Evolutionary conservation across 2,329 filamentous ascomycete species (phyloP), one percentile per base, ranked within the genome.

Genomic region (Tolypocladium ovalisporum): DNA sequence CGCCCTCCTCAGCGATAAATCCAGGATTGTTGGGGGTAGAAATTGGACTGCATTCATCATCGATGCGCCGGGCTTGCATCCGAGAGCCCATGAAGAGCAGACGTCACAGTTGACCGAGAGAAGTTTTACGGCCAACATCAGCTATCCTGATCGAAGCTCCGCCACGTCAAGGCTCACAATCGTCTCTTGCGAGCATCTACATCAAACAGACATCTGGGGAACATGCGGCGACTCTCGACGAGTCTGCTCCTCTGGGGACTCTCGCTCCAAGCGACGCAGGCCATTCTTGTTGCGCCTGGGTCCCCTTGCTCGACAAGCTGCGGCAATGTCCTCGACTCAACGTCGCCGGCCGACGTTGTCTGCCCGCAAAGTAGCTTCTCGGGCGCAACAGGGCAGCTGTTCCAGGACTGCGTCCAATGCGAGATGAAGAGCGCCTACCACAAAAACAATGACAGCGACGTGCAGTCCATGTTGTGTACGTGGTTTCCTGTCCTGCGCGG

Each of bases 401-500:
- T 77, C 61, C 67, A 79, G 62, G 69, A 71, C 24, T 85, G 82
- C 62, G 65, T 83, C 51, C 65, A 72, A 40, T 85, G 82, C 67
- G 75, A 84, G 62, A 64, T 77, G 34, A 66, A 64, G 1, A 86
- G 83, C 67, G 67, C 70, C 5, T 83, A 72, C 17, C 78, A 60
- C n/a, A 63, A 69, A 7, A 65, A 70, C 22, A 74, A 73, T 17
- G 62, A 76, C 57, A 79, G 81, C 1, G 83, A 87, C 62, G 68
- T 79, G 13, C 73, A 82, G 61, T 78, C 74, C 60, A 70, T 78
- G 54, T 68, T 86, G 19, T 86, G 82, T 85, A 70, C 63, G 81
- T 73, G 19, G n/a, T 37, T 32, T 36, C 22, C 12, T 51, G 51
- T 12, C 24, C 4, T 34, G 49, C 52, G 42, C 60, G 56, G 39